phyloP scores from a whole-genome alignment of 176 grass and related monocot genomes.

The Carex parvula region DNA sequence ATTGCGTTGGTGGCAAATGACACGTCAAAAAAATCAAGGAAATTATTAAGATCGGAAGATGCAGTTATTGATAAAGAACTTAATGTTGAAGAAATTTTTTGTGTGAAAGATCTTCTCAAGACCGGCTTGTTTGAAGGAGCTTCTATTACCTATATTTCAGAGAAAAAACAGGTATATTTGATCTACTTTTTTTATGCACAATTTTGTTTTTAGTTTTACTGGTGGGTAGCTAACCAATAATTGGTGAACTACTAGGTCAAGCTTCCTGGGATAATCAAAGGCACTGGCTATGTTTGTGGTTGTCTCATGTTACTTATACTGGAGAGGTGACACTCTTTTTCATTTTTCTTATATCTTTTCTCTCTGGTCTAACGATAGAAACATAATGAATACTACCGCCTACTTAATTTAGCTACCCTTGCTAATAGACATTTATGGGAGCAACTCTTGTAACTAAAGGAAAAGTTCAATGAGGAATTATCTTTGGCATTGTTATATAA shows the following conservation, averaged over 20 bases:
- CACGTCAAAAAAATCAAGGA: background rate
- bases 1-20: background rate
- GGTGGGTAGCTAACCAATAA: background rate
- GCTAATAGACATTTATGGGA: no score
- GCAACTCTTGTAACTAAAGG: no score
- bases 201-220: background rate
- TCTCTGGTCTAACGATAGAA: background rate
- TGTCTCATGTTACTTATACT: constrained; percentile 38
- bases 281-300: constrained; percentile 39
- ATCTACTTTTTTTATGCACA: background rate
- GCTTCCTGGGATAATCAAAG: constrained; percentile 43
- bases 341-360: background rate
- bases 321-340: constrained; percentile 24
- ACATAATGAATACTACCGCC: no score
- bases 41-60: background rate
- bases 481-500: no score
- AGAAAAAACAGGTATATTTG: constrained; percentile 21
- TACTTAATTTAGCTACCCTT: no score
- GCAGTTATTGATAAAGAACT: background rate
- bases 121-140: constrained; percentile 14
- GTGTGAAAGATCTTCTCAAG: constrained; percentile 30
- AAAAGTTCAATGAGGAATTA: no score
- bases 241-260: constrained; percentile 25
- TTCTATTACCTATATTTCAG: constrained; percentile 30
- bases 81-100: background rate